Evolutionary conservation across 1,139 yeast genomes (phyloP).

Genomic region (Hyphopichia pseudoburtonii): DNA sequence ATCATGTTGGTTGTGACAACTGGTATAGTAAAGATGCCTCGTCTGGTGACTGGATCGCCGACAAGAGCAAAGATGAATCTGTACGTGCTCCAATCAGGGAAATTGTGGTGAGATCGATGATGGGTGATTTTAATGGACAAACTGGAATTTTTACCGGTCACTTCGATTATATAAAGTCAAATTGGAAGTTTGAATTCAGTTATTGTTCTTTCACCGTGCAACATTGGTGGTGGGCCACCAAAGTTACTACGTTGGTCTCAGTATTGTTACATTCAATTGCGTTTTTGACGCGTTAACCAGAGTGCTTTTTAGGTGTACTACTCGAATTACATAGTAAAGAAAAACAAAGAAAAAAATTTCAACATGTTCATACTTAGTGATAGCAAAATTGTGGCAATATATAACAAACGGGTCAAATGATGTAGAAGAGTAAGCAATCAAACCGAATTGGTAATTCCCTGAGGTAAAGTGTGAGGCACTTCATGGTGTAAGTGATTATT

Average conservation of each 20-base stretch:
- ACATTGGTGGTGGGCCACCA: constrained; percentile 94
- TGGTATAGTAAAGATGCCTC: constrained; percentile 51
- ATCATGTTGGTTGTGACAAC: constrained; percentile 89
- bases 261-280: constrained; percentile 36
- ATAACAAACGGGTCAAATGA: too few relatives aligned
- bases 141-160: constrained; percentile 81
- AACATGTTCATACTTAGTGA: too few relatives aligned
- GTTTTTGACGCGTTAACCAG: constrained; percentile 8
- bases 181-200: constrained; percentile 68
- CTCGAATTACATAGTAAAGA: too few relatives aligned
- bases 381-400: too few relatives aligned
- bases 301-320: too few relatives aligned
- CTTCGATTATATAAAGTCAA: constrained; percentile 30
- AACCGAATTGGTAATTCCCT: too few relatives aligned
- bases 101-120: constrained; percentile 85
- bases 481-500: too few relatives aligned
- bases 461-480: too few relatives aligned
- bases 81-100: constrained; percentile 56
- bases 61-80: constrained; percentile 30
- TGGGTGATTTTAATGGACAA: constrained; percentile 95
- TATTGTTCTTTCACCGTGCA: constrained; percentile 85
- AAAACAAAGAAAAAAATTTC: too few relatives aligned
- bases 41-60: constrained; percentile 58
- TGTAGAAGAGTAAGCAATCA: too few relatives aligned
- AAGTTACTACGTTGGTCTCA: constrained; percentile 52